Conservation (phyloP, 2,329 filamentous ascomycete species). For the Chaetothyriales sp. region DNA sequence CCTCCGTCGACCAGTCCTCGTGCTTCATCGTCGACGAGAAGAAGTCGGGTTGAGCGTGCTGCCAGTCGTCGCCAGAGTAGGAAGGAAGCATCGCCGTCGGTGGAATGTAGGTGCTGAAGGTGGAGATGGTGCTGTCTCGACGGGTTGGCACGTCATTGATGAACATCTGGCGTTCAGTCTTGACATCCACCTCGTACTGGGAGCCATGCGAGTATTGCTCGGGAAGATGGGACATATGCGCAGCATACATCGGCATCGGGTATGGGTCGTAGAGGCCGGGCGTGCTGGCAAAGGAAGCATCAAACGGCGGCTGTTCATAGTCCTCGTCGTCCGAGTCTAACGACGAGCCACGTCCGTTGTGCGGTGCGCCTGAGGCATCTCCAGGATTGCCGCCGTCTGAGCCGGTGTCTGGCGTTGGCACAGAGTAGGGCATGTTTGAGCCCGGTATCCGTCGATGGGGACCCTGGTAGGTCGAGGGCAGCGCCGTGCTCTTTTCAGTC, state of each 20-base stretch:
- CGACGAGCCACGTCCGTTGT: constrained; percentile 24
- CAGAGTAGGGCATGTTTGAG: constrained; percentile 46
- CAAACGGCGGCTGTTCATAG: constrained; percentile 50
- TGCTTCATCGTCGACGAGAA: constrained; percentile 33
- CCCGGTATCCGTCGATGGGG: constrained; percentile 29
- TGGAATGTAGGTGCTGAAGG: constrained; percentile 81
- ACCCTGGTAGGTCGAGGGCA: not conserved
- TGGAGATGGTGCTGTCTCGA: constrained; percentile 74
- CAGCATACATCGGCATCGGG: constrained; percentile 27
- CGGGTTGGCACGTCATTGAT: constrained; percentile 79
- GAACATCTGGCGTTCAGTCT: constrained; percentile 86
- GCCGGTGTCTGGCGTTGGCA: constrained; percentile 58
- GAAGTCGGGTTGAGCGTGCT: constrained; percentile 50
- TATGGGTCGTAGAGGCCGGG: constrained; percentile 27
- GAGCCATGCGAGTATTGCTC: constrained; percentile 38
- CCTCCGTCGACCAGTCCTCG: constrained; percentile 49
- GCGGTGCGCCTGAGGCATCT: not conserved
- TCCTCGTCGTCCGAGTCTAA: constrained; percentile 66
- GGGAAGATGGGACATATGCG: constrained; percentile 44
- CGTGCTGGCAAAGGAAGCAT: constrained; percentile 44
- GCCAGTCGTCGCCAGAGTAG: constrained; percentile 40
- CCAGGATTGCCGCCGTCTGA: not conserved
- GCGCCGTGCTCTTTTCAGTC: constrained; percentile 53
- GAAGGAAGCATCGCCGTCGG: constrained; percentile 48
- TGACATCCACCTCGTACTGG: constrained; percentile 89